A percentile compares a stretch with the other conserved stretches of the same genome.
phyloP scores from a whole-genome alignment of 306 rosid species.

The Lithocarpus polystachyus region DNA sequence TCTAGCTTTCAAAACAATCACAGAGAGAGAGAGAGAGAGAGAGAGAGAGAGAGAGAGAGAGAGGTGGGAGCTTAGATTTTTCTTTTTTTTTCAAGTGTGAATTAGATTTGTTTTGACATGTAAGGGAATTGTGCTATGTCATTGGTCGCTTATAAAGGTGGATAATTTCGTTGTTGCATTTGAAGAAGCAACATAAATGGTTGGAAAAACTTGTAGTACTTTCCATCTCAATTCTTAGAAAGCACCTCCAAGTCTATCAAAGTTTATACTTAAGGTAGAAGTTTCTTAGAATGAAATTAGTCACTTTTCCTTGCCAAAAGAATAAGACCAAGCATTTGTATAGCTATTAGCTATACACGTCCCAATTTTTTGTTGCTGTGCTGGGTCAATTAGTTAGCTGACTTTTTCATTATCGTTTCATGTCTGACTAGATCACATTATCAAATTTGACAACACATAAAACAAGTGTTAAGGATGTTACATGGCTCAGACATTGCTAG shows the following conservation, averaged over 20 bases:
- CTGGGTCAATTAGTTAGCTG: not conserved
- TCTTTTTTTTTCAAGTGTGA: not conserved
- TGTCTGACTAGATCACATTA: constrained; percentile 6
- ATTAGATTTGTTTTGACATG: constrained; percentile 10
- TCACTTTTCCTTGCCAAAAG: constrained; percentile 38
- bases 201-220: constrained; percentile 69
- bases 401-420: constrained; percentile 1
- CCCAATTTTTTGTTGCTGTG: not conserved
- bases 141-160: constrained; percentile 29
- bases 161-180: constrained; percentile 15
- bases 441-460: not conserved
- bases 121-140: constrained; percentile 10
- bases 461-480: not conserved
- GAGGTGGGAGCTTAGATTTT: not conserved
- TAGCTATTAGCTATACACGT: too few relatives aligned
- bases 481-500: not conserved
- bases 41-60: constrained; percentile 6
- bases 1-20: constrained; percentile 20
- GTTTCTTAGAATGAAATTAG: constrained; percentile 36
- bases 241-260: constrained; percentile 40
- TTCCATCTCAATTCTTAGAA: constrained; percentile 39
- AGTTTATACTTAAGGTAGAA: constrained; percentile 61
- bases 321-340: not conserved
- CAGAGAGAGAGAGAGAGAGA: not conserved
- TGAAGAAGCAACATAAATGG: constrained; percentile 30